Conservation (phyloP, 306 rosid genomes). For the Alnus glutinosa region DNA sequence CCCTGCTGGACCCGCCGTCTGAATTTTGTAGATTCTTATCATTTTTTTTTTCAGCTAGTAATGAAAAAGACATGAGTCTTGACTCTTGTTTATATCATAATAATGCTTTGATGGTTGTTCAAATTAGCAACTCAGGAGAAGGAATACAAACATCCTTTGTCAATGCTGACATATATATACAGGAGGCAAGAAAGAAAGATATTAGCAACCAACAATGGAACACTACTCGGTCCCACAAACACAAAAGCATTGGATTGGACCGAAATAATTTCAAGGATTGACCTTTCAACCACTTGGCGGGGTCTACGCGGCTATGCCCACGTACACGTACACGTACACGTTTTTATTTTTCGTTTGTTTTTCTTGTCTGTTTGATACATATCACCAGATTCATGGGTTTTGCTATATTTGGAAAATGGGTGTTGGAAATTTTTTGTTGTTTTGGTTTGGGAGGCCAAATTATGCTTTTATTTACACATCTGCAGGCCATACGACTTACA, state of each 20-base stretch:
- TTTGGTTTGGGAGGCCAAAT: not conserved
- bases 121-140: not conserved
- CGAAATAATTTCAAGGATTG: conserved; percentile 20
- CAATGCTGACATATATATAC: not conserved
- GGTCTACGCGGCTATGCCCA: not conserved
- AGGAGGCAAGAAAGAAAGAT: conserved; percentile 12
- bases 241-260: not conserved
- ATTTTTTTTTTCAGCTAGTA: not conserved
- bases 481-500: not conserved
- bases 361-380: not conserved
- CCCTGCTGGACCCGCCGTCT: conserved; percentile 3
- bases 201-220: conserved; percentile 27
- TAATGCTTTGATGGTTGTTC: not conserved
- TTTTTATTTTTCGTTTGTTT: not conserved
- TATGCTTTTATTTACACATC: not conserved
- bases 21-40: not conserved
- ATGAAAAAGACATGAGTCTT: conserved; percentile 14
- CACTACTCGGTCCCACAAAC: conserved; percentile 29
- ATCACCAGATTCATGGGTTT: not conserved
- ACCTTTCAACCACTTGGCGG: conserved; percentile 33
- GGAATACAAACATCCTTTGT: not conserved
- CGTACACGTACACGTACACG: not conserved
- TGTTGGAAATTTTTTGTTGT: not conserved
- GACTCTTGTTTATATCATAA: conserved; percentile 15
- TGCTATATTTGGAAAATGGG: conserved; percentile 2